Evolutionary conservation across 768 basidiomycete genomes (phyloP), one percentile per base, ranked within the genome.

Genomic region (Albatrellus ellisii): DNA sequence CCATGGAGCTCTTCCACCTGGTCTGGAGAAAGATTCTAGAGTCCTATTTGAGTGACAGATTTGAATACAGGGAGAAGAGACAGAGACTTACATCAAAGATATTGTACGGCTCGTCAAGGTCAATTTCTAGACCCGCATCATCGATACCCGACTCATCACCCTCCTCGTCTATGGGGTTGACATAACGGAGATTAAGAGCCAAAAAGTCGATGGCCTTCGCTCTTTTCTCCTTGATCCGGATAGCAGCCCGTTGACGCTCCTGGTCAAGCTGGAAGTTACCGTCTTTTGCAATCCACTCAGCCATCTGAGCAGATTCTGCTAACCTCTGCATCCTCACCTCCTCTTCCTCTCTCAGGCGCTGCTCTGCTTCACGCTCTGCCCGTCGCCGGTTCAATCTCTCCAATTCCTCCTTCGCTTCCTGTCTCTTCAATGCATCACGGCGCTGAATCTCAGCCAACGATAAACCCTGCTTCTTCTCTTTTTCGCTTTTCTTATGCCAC

Each of bases 131-230:
- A 21, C 89, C 91, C 34, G 82, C 75, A 44, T 88, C 88, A 18
- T 91, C 91, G 45, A 77, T 71, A 26, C 71, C 72, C 27, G 67
- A 62, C 37, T 75, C 72, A 6, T 76, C 77, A 2, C 84, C 79
- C n/a, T 78, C 73, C 25, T 79, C 72, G 12, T 63, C 65, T 21
- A 72, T 67, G 17, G 75, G 78, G 54, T 82, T 79, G 24, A 89
- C 85, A 61, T 97, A 98, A 47, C 88, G 81, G 46, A 99, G 71
- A 58, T 99, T 99, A 54, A 99, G 74, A 35, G 92, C 89, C 48
- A 99, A 63, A 62, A 94, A 98, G 58, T 99, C 95, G 51, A 99
- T 80, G n/a, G 95, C 95, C 57, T 98, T 98, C 2, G 95, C 95
- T 41, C 95, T 68, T 61, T 92, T 91, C 63, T 98, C 95, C 57